Conservation (phyloP, 1,139 yeast genomes). For the Pneumocystis sp. region DNA sequence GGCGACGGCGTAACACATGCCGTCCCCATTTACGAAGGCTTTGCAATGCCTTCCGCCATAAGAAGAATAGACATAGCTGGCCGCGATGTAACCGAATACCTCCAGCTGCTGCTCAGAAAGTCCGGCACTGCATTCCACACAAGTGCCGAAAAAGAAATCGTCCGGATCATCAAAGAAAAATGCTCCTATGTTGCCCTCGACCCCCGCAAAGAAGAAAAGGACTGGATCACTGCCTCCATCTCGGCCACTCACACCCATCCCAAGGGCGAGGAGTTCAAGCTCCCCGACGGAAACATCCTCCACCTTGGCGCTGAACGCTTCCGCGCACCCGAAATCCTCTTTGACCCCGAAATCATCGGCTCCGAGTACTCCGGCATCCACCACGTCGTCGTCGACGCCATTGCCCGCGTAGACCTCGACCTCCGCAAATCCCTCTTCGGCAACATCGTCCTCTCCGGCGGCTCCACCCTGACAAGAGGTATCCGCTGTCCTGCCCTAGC, state of each 20-base stretch:
- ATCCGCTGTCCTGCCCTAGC: too few species aligned
- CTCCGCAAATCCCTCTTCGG: constrained; percentile 53
- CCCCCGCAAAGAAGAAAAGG: constrained; percentile 50
- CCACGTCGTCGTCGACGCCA: constrained; percentile 49
- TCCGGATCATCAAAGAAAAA: constrained; percentile 60
- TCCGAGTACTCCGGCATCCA: constrained; percentile 60
- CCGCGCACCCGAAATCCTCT: constrained; percentile 59
- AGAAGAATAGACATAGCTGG: constrained; percentile 76
- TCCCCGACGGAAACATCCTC: constrained; percentile 71
- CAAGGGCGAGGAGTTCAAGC: constrained; percentile 28
- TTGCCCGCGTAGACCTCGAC: constrained; percentile 63
- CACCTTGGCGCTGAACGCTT: constrained; percentile 52
- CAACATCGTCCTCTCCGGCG: constrained; percentile 70
- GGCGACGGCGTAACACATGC: constrained; percentile 88
- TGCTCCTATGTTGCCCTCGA: constrained; percentile 58
- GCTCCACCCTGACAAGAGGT: constrained; percentile 48
- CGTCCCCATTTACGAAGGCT: constrained; percentile 85
- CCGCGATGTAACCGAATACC: constrained; percentile 62
- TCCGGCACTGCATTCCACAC: constrained; percentile 48
- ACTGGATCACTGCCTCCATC: constrained; percentile 26
- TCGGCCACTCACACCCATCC: not conserved
- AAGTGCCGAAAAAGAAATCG: constrained; percentile 71
- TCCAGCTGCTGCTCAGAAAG: constrained; percentile 47
- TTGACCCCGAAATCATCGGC: constrained; percentile 67
- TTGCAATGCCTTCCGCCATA: constrained; percentile 57